Evolutionary conservation across 345 rosid species (phyloP).

Genomic region (Populus pruinosa): DNA sequence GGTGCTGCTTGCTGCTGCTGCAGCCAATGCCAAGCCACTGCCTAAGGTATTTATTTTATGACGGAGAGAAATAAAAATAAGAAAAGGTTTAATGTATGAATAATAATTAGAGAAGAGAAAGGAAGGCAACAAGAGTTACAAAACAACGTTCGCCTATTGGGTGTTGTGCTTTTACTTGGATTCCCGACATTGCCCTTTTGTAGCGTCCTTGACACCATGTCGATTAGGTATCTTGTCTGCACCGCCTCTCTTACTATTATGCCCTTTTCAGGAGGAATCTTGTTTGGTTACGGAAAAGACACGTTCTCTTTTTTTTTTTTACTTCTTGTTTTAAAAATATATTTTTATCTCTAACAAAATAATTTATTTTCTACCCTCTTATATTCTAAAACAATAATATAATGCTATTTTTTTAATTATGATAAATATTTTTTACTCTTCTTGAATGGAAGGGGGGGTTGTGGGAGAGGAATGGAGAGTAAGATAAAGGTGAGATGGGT

Average conservation of each 20-base stretch:
- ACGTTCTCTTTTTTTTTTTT: background rate
- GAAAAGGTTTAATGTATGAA: background rate
- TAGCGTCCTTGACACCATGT: background rate
- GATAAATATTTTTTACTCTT: too few relatives aligned
- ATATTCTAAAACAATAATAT: too few relatives aligned
- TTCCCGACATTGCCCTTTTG: background rate
- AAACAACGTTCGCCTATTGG: background rate
- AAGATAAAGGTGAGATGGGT: too few relatives aligned
- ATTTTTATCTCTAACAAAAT: too few relatives aligned
- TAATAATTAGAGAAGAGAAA: conserved; percentile 11
- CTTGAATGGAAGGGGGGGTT: too few relatives aligned
- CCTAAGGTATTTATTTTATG: background rate
- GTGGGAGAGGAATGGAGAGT: too few relatives aligned
- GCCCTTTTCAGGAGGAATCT: conserved; percentile 9
- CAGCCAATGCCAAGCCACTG: background rate
- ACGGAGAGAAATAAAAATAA: background rate
- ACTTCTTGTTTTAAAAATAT: background rate
- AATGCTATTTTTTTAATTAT: too few relatives aligned
- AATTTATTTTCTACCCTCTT: too few relatives aligned
- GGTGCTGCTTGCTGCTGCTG: conserved; percentile 16
- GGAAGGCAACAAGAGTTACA: background rate
- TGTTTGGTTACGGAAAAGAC: background rate
- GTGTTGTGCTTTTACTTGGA: background rate
- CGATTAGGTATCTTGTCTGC: background rate
- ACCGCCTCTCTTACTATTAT: conserved; percentile 15